Base-by-base conservation (phyloP, 176 grass and related monocot species). In the Microstegium vimineum region DNA sequence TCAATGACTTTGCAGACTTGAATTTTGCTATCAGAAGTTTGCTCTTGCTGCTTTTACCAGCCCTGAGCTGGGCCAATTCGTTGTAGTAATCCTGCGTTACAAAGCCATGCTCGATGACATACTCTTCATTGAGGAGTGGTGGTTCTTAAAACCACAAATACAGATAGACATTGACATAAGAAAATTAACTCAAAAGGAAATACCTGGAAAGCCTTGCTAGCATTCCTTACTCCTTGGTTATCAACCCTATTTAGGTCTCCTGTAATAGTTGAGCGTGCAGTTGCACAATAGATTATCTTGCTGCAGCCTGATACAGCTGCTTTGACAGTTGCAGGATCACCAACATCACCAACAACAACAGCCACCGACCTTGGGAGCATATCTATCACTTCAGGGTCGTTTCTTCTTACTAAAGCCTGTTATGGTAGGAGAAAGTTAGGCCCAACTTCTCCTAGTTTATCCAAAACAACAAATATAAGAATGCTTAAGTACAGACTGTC, bases 31-130 rank as follows among this genome's bases (percentile, higher is more conserved):
- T 84, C 59, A 91, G 73, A 73, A 98, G 87, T 71, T 98, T 98
- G 86, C 96, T 98, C 86, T 98, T 98, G 95, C 92, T 98, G 71
- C 95, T 98, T 88, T 98, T 98, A 83, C 95, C 92, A 76, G 95
- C 95, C 64, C 95, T 98, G 67, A 98, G 78, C 64, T 90, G 95
- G 26, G 95, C 92, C 88, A 98, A 86, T 63, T 93, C 90, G 75
- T 98, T 98, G 82, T 90, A 85, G 77, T 93, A 95, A 87, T 98
- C 96, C 96, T 98, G 87, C 76, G 89, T 77, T 38, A 59, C 38
- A 82, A 78, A 25, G 18, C 32, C 63, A 5, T 43, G 46, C 23
- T 65, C 2, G 3, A 10, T 46, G 18, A 45, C 57, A 17, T 33
- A 46, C 16, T 59, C 36, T 47, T 36, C 34, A 74, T 35, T 12